A percentile compares a stretch with the other conserved stretches of the same genome.
phyloP scores from a whole-genome alignment of 1,139 yeast genomes.

The Kluyveromyces marxianus region DNA sequence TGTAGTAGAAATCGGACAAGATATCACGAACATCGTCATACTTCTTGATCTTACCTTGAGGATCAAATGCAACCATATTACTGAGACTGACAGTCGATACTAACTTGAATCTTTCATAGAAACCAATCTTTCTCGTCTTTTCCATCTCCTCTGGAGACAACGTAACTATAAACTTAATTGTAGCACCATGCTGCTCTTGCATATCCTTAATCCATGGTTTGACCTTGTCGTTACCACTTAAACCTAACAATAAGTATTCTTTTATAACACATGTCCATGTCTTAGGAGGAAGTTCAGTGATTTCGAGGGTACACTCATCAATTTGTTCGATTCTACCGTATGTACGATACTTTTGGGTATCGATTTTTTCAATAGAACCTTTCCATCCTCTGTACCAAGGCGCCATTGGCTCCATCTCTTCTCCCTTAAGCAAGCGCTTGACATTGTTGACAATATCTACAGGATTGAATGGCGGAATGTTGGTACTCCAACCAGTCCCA shows the following conservation, averaged over 20 bases:
- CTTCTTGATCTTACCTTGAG: constrained; percentile 81
- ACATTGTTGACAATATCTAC: constrained; percentile 70
- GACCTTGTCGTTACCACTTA: constrained; percentile 62
- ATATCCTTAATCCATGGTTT: constrained; percentile 89
- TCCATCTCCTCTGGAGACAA: constrained; percentile 76
- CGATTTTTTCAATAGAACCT: constrained; percentile 64
- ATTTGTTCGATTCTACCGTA: constrained; percentile 76
- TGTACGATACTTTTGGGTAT: constrained; percentile 61
- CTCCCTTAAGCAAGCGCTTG: constrained; percentile 63
- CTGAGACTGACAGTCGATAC: constrained; percentile 59
- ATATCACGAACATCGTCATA: constrained; percentile 74
- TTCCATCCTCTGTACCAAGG: constrained; percentile 99
- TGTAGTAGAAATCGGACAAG: constrained; percentile 72
- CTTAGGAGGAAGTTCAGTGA: constrained; percentile 87
- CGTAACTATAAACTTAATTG: constrained; percentile 71
- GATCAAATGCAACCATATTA: constrained; percentile 95
- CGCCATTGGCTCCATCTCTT: constrained; percentile 61
- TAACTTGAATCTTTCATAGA: constrained; percentile 77
- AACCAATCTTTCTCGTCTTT: constrained; percentile 64
- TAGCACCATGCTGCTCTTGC: constrained; percentile 87
- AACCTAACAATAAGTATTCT: constrained; percentile 69
- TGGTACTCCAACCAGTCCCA: constrained; percentile 99
- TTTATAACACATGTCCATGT: constrained; percentile 91
- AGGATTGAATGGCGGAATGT: constrained; percentile 87
- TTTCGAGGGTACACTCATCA: constrained; percentile 74